phyloP scores from a whole-genome alignment of 2,329 filamentous ascomycete species.

The Tolypocladium ophioglossoides region DNA sequence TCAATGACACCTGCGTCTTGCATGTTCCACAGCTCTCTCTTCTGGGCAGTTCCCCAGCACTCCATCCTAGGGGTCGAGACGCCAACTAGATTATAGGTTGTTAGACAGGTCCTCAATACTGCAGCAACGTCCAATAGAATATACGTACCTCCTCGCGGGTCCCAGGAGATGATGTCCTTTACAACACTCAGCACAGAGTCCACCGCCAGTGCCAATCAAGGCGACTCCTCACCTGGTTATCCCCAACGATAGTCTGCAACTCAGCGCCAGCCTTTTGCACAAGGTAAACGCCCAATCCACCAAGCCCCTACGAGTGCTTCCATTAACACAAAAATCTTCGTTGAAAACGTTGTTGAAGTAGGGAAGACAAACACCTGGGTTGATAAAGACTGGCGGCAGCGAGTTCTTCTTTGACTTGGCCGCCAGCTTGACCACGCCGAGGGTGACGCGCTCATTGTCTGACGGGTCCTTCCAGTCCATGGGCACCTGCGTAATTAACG shows the following conservation, averaged over 20 bases:
- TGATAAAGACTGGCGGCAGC: conserved; percentile 22
- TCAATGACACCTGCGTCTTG: conserved; percentile 34
- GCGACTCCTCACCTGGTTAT: conserved; percentile 26
- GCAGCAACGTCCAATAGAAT: too few relatives aligned
- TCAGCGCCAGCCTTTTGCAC: conserved; percentile 18
- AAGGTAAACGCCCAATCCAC: conserved; percentile 32
- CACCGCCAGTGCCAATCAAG: neutral
- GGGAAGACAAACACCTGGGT: conserved; percentile 18
- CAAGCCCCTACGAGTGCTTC: conserved; percentile 28
- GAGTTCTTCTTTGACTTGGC: conserved; percentile 16
- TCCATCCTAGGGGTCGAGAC: conserved; percentile 38
- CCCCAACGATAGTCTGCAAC: conserved; percentile 34
- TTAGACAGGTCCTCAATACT: neutral
- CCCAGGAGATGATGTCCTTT: conserved; percentile 38
- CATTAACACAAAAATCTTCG: neutral
- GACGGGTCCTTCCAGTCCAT: conserved; percentile 23
- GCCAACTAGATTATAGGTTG: conserved; percentile 22
- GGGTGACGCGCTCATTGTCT: conserved; percentile 15
- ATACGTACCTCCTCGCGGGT: conserved; percentile 34
- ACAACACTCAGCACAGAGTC: neutral
- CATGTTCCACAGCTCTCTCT: conserved; percentile 30
- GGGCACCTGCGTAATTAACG: conserved; percentile 14
- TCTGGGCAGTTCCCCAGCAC: conserved; percentile 35
- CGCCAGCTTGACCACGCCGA: conserved; percentile 20
- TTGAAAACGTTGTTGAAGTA: neutral